Base-by-base conservation (phyloP, 331 rosid species). In the Phaseolus coccineus region DNA sequence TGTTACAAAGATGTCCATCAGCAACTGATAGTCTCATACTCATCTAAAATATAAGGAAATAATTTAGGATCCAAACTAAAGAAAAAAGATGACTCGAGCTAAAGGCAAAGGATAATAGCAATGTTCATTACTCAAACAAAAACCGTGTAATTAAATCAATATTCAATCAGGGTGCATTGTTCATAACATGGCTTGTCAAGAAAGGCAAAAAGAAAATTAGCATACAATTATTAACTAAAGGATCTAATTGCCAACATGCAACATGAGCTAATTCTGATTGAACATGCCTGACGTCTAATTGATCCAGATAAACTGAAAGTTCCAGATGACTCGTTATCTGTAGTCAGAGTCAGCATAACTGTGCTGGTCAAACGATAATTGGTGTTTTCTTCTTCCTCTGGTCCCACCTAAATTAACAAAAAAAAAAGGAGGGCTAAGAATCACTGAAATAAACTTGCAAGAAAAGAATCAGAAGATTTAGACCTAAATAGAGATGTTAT, bases 1-100 rank as follows among this genome's bases (percentile, higher is more conserved):
- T 95, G 84, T 93, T 95, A 81, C 96, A 95, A 27, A 95, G 86
- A 91, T 95, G 98, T 48, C 98, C 99, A 58, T 95, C 99, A 15
- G 92, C 86, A 73, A 89, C 84, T 42, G 98, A 81, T 61, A 93
- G 91, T 78, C 66, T 88, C 99, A 95, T 91, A 83, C 44, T 90
- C 99, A 95, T 95, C 99, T 95, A 81, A 30, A 52, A 80, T 24
- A 71, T 13, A 69, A 69, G 56, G 44, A 77, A 30, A 12, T 73
- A 31, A 66, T 47, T 83, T 39, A 80, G 80, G 61, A 52, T 50
- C 13, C 22, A 25, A 37, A 31, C n/a, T 44, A 37, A 52, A 1
- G 2, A 10, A 7, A 68, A 51, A 37, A 2, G 37, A 5, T 16
- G 67, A 14, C 10, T 66, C 51, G 12, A 39, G 33, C 48, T 35